Conservation (phyloP, 2,329 filamentous ascomycete genomes). For the Amauroascus niger region DNA sequence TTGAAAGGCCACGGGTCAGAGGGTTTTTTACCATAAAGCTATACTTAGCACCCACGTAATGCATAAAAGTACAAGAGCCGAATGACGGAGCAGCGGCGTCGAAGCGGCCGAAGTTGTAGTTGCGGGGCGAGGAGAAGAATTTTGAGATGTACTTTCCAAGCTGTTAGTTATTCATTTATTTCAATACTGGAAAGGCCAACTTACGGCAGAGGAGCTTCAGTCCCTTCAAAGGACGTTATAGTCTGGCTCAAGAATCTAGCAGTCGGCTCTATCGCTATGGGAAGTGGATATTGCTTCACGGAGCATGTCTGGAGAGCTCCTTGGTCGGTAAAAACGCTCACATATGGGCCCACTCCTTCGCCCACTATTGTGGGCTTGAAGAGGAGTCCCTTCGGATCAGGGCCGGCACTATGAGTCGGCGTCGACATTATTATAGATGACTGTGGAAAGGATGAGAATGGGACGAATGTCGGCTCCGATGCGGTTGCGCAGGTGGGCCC, state of each 20-base stretch:
- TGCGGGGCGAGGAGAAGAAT: not conserved
- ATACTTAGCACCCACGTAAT: not conserved
- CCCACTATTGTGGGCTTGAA: not conserved
- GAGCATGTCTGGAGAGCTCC: not conserved
- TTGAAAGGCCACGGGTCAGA: no score
- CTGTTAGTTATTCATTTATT: not conserved
- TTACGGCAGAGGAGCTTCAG: not conserved
- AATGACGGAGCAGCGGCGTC: not conserved
- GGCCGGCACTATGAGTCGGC: not conserved
- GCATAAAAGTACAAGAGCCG: not conserved
- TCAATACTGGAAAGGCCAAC: not conserved
- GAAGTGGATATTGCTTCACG: not conserved
- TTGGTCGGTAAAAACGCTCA: not conserved
- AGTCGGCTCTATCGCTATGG: not conserved
- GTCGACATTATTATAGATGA: not conserved
- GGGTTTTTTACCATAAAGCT: no score
- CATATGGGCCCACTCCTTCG: not conserved
- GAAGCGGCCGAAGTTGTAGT: not conserved
- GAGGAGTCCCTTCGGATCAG: not conserved
- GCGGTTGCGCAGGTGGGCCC: not conserved
- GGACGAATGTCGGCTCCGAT: not conserved
- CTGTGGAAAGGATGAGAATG: not conserved
- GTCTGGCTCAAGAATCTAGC: not conserved
- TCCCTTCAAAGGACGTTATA: constrained; percentile 1
- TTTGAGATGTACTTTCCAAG: not conserved